Evolutionary conservation across 1,284 basidiomycete genomes (phyloP), one percentile per base, ranked within the genome.

Genomic region (Acaromyces ingoldii): DNA sequence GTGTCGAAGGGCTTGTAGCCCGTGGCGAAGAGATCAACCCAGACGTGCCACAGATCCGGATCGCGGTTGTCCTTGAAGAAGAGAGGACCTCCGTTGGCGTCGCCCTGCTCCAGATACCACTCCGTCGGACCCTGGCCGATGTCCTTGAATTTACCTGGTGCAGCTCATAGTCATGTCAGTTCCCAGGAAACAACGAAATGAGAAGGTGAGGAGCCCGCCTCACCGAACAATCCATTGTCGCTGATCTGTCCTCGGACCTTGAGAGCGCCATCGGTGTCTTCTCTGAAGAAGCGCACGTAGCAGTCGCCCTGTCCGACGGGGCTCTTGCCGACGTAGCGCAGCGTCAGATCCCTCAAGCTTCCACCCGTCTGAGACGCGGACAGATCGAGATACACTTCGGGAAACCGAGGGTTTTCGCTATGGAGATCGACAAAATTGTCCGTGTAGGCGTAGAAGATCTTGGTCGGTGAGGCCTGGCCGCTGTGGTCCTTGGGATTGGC

Each of bases 211-310:
- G n/a, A n/a, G n/a, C n/a, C n/a, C n/a, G n/a, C n/a, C 33, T n/a
- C 33, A 4, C 42, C 42, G 17, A 22, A 15, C 9, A 48, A 5
- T 3, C 46, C 46, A 19, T 48, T 21, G 4, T 6, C 4, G 7
- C 33, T 34, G 26, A 48, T 48, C 30, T 48, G 46, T 15, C 46
- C 46, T 10, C n/a, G 36, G 5, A 48, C 46, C 26, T 48, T 48
- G 19, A 48, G 26, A 2, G 22, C 37, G 17, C 24, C 46, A 26
- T 42, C 33, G 33, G 46, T 48, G 25, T 48, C 46, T 17, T 48
- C 29, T n/a, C 46, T 24, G 31, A 47, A 48, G 37, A 48, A 48
- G n/a, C 46, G 46, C n/a, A 40, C 10, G 15, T 21, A 31, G 46
- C 46, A 26, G 22, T 48, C 4, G 46, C 38, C 38, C 28, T 46